These are phyloP conservation scores for Suillus luteus DNA, from an alignment of 768 basidiomycete species.

Conservation along the genomic window DNA sequence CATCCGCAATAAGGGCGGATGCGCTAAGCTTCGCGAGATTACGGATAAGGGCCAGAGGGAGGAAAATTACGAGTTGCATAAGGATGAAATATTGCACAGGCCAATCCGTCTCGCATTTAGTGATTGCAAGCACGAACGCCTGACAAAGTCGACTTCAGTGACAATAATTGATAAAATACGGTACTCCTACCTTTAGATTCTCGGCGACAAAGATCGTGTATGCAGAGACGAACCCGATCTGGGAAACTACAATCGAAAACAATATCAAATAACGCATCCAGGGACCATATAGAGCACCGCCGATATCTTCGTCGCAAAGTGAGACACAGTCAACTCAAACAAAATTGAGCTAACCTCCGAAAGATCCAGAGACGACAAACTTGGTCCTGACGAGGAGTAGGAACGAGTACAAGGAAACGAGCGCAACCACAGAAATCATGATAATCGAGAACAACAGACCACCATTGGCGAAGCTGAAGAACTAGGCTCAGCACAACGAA, in stretches of 20 bases:
- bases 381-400: constrained; percentile 87
- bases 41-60: constrained; percentile 87
- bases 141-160: constrained; percentile 33
- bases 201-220: constrained; percentile 97
- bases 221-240: constrained; percentile 84
- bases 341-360: constrained; percentile 65
- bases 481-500: constrained; percentile 13
- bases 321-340: constrained; percentile 9
- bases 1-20: constrained; percentile 91
- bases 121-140: constrained; percentile 82
- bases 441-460: constrained; percentile 87
- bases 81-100: constrained; percentile 81
- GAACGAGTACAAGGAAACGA: constrained; percentile 91
- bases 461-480: constrained; percentile 86
- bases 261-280: constrained; percentile 94
- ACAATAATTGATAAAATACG: not conserved
- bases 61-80: constrained; percentile 80
- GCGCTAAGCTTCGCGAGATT: constrained; percentile 94
- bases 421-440: constrained; percentile 77
- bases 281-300: constrained; percentile 86
- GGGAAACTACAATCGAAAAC: constrained; percentile 83
- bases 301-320: constrained; percentile 66
- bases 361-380: constrained; percentile 86
- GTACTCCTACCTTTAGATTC: constrained; percentile 62
- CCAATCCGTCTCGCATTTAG: constrained; percentile 68